phyloP scores from a whole-genome alignment of 2,329 filamentous ascomycete genomes.

The Fusarium sp. region DNA sequence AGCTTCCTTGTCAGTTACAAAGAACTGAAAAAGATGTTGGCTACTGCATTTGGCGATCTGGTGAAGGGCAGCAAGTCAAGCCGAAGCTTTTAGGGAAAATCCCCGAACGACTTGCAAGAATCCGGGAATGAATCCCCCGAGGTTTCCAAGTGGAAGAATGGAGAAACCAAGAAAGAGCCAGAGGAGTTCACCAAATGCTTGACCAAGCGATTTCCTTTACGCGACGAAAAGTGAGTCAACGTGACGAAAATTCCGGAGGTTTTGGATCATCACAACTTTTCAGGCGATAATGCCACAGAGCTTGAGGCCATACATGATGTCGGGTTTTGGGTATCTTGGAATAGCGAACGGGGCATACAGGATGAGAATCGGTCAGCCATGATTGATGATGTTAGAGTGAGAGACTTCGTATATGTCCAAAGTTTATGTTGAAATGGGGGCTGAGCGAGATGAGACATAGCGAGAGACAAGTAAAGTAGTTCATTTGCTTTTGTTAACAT shows the following conservation, averaged over 20 bases:
- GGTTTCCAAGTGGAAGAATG: background rate
- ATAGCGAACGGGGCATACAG: background rate
- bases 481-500: slow-evolving; percentile 39
- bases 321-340: background rate
- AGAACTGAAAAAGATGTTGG: slow-evolving; percentile 80
- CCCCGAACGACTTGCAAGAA: slow-evolving; percentile 9
- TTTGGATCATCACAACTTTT: slow-evolving; percentile 28
- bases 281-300: background rate
- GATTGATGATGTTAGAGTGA: slow-evolving; percentile 24
- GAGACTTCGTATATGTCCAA: slow-evolving; percentile 32
- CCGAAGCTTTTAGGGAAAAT: slow-evolving; percentile 53
- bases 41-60: slow-evolving; percentile 70
- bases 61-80: slow-evolving; percentile 61
- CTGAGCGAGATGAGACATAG: slow-evolving; percentile 31
- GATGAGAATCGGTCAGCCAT: slow-evolving; percentile 19
- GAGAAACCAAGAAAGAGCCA: background rate
- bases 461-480: slow-evolving; percentile 37
- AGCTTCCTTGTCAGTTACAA: slow-evolving; percentile 90
- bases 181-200: background rate
- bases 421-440: slow-evolving; percentile 13
- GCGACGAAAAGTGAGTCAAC: slow-evolving; percentile 13
- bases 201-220: slow-evolving; percentile 1
- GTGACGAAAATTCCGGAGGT: slow-evolving; percentile 28
- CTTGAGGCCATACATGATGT: background rate
- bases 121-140: background rate